A percentile compares a stretch with the other conserved stretches of the same genome.
phyloP scores from a whole-genome alignment of 176 grass and related monocot species.

The Oryza brachyantha region DNA sequence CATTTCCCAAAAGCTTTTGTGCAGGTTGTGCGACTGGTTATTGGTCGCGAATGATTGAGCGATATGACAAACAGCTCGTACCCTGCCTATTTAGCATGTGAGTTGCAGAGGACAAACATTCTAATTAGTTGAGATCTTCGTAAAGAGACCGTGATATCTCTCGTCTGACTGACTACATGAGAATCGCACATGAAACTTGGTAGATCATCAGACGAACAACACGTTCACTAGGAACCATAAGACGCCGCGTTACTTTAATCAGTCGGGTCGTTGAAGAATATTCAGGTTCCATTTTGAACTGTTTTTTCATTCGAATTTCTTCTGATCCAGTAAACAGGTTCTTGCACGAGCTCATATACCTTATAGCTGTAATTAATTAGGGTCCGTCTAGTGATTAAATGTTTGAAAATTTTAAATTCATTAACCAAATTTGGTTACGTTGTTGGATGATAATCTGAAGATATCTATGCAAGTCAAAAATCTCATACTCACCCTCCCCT shows the following conservation, averaged over 20 bases:
- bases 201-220: background rate
- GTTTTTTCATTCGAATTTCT: background rate
- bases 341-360: background rate
- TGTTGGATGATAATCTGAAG: too few species aligned
- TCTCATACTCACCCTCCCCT: too few species aligned
- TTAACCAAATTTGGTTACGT: too few species aligned
- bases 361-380: too few species aligned
- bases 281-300: background rate
- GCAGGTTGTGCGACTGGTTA: background rate
- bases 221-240: background rate
- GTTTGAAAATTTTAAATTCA: too few species aligned
- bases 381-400: too few species aligned
- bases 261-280: background rate
- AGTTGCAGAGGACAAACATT: conserved; percentile 35
- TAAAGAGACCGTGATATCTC: background rate
- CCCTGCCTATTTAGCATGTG: background rate
- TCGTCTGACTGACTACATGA: background rate
- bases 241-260: background rate
- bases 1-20: background rate
- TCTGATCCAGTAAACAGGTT: background rate
- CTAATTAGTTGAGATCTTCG: conserved; percentile 2
- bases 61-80: background rate
- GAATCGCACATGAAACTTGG: conserved; percentile 13
- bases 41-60: background rate
- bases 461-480: too few species aligned